Evolutionary conservation across 2,329 filamentous ascomycete species (phyloP), one percentile per base, ranked within the genome.

Genomic region (Aspergillus japonicus): DNA sequence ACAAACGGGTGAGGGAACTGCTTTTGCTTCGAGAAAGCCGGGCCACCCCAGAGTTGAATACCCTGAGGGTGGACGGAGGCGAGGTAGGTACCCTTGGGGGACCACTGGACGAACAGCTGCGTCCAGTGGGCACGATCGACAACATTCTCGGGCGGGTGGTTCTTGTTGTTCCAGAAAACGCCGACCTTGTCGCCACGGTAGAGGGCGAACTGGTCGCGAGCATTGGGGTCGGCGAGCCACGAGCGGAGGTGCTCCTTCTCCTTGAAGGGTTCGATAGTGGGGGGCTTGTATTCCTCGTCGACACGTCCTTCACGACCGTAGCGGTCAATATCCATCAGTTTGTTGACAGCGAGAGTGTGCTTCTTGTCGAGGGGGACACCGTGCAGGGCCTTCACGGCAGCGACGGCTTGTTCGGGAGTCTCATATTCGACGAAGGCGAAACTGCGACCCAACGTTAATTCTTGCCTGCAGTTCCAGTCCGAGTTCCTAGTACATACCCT

Each of bases 151-250:
- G 94, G 92, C 23, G 84, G 78, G 62, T 97, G 93, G 78, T 90
- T 94, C 80, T 96, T 95, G 83, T 96, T 96, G 82, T 98, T 98
- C 94, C 94, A 99, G 83, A 90, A 96, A 5, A 99, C 90, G 61
- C 92, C 93, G 42, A 99, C 95, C 64, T 89, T 89, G 56, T 99
- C 95, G 68, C 89, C 90, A 56, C 91, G 89, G 83, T 90, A 97
- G 86, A 98, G 92, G 75, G 91, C 91, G 71, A 98, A 95, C 81
- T 99, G 94, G 75, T 99, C 95, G 63, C 95, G 88, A 66, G 92
- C 92, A 67, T 92, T 92, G 60, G 89, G 83, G 73, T 99, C 95
- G 66, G 89, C 90, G 70, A 99, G 82, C 88, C 92, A 99, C 76
- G 91, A 98, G 74, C 93, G 87, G 71, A 98, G 81, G 77, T 99